A percentile compares a stretch with the other conserved stretches of the same genome.
Evolutionary conservation across 345 rosid species (phyloP).

Genomic region (Salix udensis): DNA sequence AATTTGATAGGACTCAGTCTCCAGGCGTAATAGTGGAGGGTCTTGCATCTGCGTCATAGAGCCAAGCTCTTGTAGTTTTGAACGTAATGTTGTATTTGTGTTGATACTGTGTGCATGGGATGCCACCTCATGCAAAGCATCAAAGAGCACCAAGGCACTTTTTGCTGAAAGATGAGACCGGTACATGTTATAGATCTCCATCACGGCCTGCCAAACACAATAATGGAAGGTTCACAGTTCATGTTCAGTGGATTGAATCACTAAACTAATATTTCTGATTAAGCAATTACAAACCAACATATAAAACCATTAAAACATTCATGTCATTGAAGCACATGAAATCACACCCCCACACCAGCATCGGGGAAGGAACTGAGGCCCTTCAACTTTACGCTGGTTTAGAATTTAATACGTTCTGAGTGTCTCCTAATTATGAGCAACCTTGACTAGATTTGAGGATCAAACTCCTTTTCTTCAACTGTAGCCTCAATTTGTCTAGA

Average conservation of each 20-base stretch:
- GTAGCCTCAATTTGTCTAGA: not conserved
- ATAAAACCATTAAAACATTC: not conserved
- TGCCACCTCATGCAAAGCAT: slow-evolving; percentile 80
- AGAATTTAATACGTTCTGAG: not conserved
- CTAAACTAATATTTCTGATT: not conserved
- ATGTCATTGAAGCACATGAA: not conserved
- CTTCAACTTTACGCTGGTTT: not conserved
- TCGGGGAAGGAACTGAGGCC: not conserved
- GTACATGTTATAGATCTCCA: slow-evolving; percentile 92
- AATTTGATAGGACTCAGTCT: slow-evolving; percentile 90
- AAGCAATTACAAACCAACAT: not conserved
- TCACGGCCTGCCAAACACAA: slow-evolving; percentile 65
- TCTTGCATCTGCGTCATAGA: slow-evolving; percentile 95
- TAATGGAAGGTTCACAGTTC: slow-evolving; percentile 2
- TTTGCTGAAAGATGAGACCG: slow-evolving; percentile 67
- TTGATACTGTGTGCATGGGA: slow-evolving; percentile 76
- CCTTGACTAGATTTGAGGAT: not conserved
- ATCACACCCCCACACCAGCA: not conserved
- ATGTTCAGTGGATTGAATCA: not conserved
- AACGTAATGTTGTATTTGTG: slow-evolving; percentile 49
- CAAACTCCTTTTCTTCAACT: not conserved
- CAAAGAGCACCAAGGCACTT: slow-evolving; percentile 64
- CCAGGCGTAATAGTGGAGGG: slow-evolving; percentile 89
- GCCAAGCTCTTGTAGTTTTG: slow-evolving; percentile 75
- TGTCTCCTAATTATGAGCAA: not conserved